Evolutionary conservation across 148 eudicot species (phyloP), one percentile per base, ranked within the genome.

Genomic region (Linanthus parryae): DNA sequence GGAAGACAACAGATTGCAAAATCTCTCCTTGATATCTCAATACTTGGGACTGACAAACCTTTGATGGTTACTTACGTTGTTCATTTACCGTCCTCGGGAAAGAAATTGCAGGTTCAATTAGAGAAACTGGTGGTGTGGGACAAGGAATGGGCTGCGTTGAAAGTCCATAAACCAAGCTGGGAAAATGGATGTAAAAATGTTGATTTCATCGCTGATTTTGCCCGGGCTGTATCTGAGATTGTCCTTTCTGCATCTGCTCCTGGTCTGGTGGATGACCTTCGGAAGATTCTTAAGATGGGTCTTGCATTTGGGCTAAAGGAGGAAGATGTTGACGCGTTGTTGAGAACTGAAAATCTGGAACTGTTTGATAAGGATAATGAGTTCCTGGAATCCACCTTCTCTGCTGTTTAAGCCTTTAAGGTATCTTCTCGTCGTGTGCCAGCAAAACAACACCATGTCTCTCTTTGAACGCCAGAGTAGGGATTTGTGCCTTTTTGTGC

Each of bases 321-420:
- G 54, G 79, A 73, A 30, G 81, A 83, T 0, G 46, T 85, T 45
- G 64, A 8, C 47, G 79, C 55, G 43, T 68, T 69, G 46, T 59
- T 82, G 89, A 79, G 74, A 53, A 56, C 73, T 2, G 67, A 82
- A 45, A 85, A 85, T 59, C 56, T 85, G 58, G 67, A 76, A 59
- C 36, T 82, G 0, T 74, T 69, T 31, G 27, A 38, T 4, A 88
- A 79, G 71, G 88, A 85, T 42, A 67, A 69, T 19, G 71, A 44
- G 30, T 79, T 78, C 22, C 72, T 85, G 18, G 42, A 71, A 48
- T 73, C 75, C 14, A 61, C 47, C 43, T 76, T 68, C 8, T 65
- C 82, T 13, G 31, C 62, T 6, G 29, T 21, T 54, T 65, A 65
- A 63, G 52, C 54, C 52, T n/a, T n/a, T n/a, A n/a, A n/a, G n/a